phyloP scores from a whole-genome alignment of 2,329 filamentous ascomycete genomes.

The Aspergillus pseudotamarii region DNA sequence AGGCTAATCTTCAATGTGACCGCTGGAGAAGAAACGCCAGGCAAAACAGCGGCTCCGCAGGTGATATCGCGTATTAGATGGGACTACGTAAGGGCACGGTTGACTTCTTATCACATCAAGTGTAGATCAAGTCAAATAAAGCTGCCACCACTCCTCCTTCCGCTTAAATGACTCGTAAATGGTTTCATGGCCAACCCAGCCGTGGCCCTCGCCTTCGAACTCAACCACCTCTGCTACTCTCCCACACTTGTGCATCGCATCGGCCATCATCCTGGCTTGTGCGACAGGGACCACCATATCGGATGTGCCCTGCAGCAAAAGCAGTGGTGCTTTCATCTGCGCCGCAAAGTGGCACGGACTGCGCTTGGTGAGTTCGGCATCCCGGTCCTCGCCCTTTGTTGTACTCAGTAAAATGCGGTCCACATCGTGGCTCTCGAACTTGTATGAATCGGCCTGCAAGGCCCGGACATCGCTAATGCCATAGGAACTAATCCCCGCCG shows the following conservation, averaged over 20 bases:
- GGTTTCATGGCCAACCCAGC: conserved; percentile 33
- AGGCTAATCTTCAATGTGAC: no score
- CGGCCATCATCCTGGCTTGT: conserved; percentile 58
- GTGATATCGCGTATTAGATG: no score
- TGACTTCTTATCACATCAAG: no score
- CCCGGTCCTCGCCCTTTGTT: conserved; percentile 43
- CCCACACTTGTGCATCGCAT: conserved; percentile 45
- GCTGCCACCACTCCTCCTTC: conserved; percentile 11
- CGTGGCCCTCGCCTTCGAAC: conserved; percentile 56
- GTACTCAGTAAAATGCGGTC: conserved; percentile 47
- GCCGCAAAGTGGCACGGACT: conserved; percentile 54
- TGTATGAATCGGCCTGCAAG: conserved; percentile 55
- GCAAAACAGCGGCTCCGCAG: no score
- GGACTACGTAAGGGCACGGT: no score
- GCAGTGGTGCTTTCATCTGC: conserved; percentile 53
- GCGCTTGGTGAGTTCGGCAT: conserved; percentile 48
- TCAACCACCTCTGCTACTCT: conserved; percentile 53
- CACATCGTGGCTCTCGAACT: conserved; percentile 60
- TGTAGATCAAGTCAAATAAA: not conserved
- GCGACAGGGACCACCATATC: conserved; percentile 63
- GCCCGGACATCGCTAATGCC: conserved; percentile 56
- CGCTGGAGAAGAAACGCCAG: no score
- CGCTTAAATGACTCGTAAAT: conserved; percentile 22
- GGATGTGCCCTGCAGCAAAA: conserved; percentile 59
- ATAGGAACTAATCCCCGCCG: conserved; percentile 54